A percentile compares a stretch with the other conserved stretches of the same genome.
Conservation (phyloP, 164 flowering plant species). For the Nelumbo lutea region DNA sequence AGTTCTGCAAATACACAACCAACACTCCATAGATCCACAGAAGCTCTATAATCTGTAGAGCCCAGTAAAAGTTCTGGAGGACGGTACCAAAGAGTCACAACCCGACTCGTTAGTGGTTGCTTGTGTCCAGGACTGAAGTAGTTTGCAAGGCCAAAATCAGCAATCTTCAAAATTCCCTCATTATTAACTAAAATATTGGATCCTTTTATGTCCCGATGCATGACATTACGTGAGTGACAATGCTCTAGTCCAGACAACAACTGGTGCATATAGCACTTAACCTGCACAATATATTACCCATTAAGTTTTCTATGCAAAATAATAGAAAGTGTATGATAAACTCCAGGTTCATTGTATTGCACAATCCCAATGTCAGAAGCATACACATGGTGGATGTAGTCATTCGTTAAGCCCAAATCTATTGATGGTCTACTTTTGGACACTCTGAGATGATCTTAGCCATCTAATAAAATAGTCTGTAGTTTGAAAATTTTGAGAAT, state of each 20-base stretch:
- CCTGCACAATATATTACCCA: conserved; percentile 1
- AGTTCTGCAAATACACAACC: conserved; percentile 8
- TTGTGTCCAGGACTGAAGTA: neutral
- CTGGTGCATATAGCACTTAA: conserved; percentile 13
- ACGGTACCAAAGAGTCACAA: conserved; percentile 8
- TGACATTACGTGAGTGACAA: conserved; percentile 7
- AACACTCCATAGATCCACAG: conserved; percentile 10
- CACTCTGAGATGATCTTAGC: too few species aligned
- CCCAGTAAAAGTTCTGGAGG: conserved; percentile 8
- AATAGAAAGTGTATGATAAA: neutral
- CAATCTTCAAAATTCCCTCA: conserved; percentile 8
- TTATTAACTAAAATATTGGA: conserved; percentile 12
- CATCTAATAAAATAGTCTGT: too few species aligned
- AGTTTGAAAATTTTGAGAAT: too few species aligned
- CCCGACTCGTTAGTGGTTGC: conserved; percentile 4
- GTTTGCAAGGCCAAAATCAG: conserved; percentile 8
- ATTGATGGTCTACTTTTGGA: too few species aligned
- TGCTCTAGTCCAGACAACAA: conserved; percentile 13
- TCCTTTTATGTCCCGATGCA: conserved; percentile 13
- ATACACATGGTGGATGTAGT: neutral
- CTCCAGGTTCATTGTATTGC: neutral
- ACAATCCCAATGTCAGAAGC: neutral
- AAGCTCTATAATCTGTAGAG: neutral
- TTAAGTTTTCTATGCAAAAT: neutral
- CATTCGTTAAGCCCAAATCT: neutral